These are phyloP conservation scores for Tylopilus sp. DNA, from an alignment of 768 basidiomycete species.

Conservation along the genomic window DNA sequence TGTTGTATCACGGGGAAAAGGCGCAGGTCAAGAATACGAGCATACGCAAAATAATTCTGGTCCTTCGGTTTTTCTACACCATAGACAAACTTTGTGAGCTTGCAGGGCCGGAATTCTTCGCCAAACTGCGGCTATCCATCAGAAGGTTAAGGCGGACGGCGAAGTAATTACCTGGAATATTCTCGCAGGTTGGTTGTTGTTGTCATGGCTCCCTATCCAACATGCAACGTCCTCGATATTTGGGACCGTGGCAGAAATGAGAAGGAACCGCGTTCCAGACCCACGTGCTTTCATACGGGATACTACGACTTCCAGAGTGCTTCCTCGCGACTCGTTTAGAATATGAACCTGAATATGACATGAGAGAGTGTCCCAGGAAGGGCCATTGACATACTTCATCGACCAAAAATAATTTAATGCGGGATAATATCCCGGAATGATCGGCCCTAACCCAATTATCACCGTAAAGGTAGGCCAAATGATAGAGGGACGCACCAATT, in stretches of 20 bases:
- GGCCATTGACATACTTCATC: slow-evolving; percentile 61
- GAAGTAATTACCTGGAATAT: slow-evolving; percentile 57
- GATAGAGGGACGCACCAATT: slow-evolving; percentile 64
- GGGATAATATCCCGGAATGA: slow-evolving; percentile 62
- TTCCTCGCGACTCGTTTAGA: slow-evolving; percentile 85
- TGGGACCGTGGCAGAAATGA: slow-evolving; percentile 92
- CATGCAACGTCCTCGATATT: slow-evolving; percentile 86
- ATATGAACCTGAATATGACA: slow-evolving; percentile 70
- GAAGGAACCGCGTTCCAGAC: slow-evolving; percentile 70
- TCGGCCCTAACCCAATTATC: slow-evolving; percentile 43
- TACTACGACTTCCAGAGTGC: slow-evolving; percentile 91
- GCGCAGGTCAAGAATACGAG: slow-evolving; percentile 64
- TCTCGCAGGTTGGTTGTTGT: slow-evolving; percentile 43
- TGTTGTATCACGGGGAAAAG: slow-evolving; percentile 70
- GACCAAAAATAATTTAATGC: slow-evolving; percentile 80
- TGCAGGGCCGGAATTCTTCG: slow-evolving; percentile 88
- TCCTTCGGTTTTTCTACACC: slow-evolving; percentile 59
- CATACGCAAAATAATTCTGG: slow-evolving; percentile 79
- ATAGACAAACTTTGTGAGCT: slow-evolving; percentile 68
- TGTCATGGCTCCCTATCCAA: slow-evolving; percentile 66
- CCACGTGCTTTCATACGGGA: slow-evolving; percentile 86
- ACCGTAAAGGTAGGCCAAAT: background rate
- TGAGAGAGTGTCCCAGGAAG: background rate
- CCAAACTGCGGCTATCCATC: slow-evolving; percentile 61
- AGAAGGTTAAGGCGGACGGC: background rate